These are phyloP conservation scores for Lojkania enalia DNA, from an alignment of 2,329 filamentous ascomycete genomes.

Conservation along the genomic window DNA sequence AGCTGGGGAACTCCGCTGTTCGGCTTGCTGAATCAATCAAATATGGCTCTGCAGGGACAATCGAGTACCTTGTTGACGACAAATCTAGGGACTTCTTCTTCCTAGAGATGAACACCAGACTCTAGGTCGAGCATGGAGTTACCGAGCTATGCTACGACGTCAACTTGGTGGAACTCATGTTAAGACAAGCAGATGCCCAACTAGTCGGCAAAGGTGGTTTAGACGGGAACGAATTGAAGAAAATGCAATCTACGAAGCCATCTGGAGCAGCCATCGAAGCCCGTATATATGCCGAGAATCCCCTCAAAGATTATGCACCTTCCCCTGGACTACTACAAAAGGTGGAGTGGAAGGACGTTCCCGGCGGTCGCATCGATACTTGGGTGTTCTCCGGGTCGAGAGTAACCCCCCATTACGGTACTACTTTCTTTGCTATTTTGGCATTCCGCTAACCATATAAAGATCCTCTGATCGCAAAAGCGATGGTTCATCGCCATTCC, in stretches of 20 bases:
- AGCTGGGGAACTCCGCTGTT: conserved; percentile 69
- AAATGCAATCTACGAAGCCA: conserved; percentile 49
- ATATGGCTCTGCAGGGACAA: conserved; percentile 86
- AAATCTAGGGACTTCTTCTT: conserved; percentile 77
- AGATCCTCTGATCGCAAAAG: conserved; percentile 61
- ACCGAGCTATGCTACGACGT: conserved; percentile 60
- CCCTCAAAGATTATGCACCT: conserved; percentile 61
- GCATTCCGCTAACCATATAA: conserved; percentile 7
- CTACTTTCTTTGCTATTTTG: conserved; percentile 14
- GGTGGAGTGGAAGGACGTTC: conserved; percentile 57
- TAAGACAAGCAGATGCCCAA: conserved; percentile 58
- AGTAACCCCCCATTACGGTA: conserved; percentile 61
- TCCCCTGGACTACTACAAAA: conserved; percentile 62
- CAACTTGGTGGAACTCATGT: conserved; percentile 60
- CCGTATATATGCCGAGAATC: conserved; percentile 62
- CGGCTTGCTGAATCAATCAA: conserved; percentile 59
- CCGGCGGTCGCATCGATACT: conserved; percentile 62
- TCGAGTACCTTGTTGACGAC: conserved; percentile 89
- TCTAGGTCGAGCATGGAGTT: conserved; percentile 63
- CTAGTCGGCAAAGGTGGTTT: conserved; percentile 52
- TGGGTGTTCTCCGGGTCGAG: conserved; percentile 63
- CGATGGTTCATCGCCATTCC: conserved; percentile 57
- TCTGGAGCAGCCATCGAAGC: conserved; percentile 57
- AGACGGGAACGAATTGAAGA: conserved; percentile 45
- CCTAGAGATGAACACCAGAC: conserved; percentile 62